Conservation (phyloP, 495 filamentous ascomycete genomes). For the Talaromyces thailandensis region DNA sequence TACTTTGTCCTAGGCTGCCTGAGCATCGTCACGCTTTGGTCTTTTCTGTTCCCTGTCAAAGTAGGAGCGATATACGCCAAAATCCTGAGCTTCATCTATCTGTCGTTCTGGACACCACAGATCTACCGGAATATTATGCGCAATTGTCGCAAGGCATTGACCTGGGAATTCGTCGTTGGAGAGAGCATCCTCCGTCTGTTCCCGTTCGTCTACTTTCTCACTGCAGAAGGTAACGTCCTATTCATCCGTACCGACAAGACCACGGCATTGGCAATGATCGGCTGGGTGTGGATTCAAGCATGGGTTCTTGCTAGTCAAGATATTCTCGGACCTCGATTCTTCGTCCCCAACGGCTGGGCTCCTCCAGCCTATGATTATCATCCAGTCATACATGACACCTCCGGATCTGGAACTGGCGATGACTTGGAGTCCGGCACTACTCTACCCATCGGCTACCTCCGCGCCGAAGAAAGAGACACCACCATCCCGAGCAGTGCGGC, state of each 20-base stretch:
- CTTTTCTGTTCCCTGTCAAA: conserved; percentile 63
- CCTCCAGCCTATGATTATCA: conserved; percentile 94
- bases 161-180: conserved; percentile 81
- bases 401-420: conserved; percentile 31
- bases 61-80: conserved; percentile 64
- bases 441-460: conserved; percentile 59
- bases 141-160: conserved; percentile 80
- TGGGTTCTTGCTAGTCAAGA: conserved; percentile 70
- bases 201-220: conserved; percentile 78
- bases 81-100: conserved; percentile 56
- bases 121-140: conserved; percentile 83
- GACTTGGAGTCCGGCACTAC: conserved; percentile 59
- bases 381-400: conserved; percentile 66
- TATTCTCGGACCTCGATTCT: conserved; percentile 76
- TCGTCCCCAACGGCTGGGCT: conserved; percentile 59
- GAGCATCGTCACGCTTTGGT: conserved; percentile 67
- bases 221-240: conserved; percentile 62
- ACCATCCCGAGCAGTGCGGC: conserved; percentile 8
- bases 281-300: conserved; percentile 92
- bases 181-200: conserved; percentile 67
- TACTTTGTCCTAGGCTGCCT: conserved; percentile 60
- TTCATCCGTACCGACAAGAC: conserved; percentile 62
- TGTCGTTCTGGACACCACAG: conserved; percentile 88
- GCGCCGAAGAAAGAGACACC: conserved; percentile 33
- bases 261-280: conserved; percentile 52